phyloP scores from a whole-genome alignment of 345 rosid genomes.

The Triadica sebifera region DNA sequence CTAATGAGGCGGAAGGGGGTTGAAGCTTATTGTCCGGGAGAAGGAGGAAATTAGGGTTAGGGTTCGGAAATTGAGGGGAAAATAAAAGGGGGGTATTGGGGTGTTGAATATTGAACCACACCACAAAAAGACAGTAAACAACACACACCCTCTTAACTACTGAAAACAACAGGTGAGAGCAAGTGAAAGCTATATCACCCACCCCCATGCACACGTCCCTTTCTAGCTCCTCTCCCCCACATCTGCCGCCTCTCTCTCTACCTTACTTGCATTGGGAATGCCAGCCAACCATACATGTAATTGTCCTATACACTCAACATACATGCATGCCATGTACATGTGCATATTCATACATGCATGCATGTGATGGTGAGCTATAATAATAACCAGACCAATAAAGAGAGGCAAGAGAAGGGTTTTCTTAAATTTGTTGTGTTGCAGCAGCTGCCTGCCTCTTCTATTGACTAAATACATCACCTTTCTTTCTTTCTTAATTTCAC shows the following conservation, averaged over 20 bases:
- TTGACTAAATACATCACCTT: conserved; percentile 26
- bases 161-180: conserved; percentile 47
- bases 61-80: conserved; percentile 48
- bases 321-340: background rate
- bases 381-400: conserved; percentile 20
- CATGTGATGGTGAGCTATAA: conserved; percentile 4
- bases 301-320: background rate
- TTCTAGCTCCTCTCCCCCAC: conserved; percentile 52
- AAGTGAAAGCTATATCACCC: conserved; percentile 46
- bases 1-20: conserved; percentile 21
- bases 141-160: conserved; percentile 34
- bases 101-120: conserved; percentile 20
- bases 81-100: background rate
- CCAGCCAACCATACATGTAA: conserved; percentile 32
- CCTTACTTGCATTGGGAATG: conserved; percentile 39
- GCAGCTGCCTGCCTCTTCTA: background rate
- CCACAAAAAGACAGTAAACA: conserved; percentile 16
- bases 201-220: conserved; percentile 54
- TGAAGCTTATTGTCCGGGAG: conserved; percentile 36
- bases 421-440: no score
- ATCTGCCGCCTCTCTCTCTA: conserved; percentile 43
- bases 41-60: conserved; percentile 26
- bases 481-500: conserved; percentile 29
- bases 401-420: conserved; percentile 17
- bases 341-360: conserved; percentile 8